Conservation (phyloP, 1,284 basidiomycete species). For the Dichomitus squalens region DNA sequence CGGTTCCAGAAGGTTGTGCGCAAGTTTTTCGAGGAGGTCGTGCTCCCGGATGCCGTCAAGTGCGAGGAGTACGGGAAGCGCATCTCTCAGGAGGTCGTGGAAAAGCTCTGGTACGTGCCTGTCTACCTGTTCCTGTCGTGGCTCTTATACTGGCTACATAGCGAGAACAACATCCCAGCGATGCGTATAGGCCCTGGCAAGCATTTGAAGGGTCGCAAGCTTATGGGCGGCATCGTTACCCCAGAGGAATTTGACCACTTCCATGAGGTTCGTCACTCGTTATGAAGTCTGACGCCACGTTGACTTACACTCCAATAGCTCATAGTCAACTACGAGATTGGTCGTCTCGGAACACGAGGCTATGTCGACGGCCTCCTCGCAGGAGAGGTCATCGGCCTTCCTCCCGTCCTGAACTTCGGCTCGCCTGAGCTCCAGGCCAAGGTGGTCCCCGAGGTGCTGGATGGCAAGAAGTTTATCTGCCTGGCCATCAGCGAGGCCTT, state of each 20-base stretch:
- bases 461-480: slow-evolving; percentile 81
- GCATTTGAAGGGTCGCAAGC: slow-evolving; percentile 84
- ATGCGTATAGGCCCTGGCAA: slow-evolving; percentile 93
- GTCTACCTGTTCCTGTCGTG: neutral
- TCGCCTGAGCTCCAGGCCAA: slow-evolving; percentile 73
- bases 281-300: neutral
- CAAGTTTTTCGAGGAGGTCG: slow-evolving; percentile 64
- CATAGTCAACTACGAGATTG: slow-evolving; percentile 87
- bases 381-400: slow-evolving; percentile 83
- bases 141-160: slow-evolving; percentile 26
- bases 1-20: slow-evolving; percentile 68
- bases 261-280: slow-evolving; percentile 53
- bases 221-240: slow-evolving; percentile 85
- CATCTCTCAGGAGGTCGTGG: slow-evolving; percentile 73
- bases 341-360: slow-evolving; percentile 81
- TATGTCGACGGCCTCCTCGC: slow-evolving; percentile 84
- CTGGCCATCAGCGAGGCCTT: slow-evolving; percentile 81
- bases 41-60: slow-evolving; percentile 63
- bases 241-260: slow-evolving; percentile 91
- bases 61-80: slow-evolving; percentile 84
- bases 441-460: slow-evolving; percentile 69
- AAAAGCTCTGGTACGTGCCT: slow-evolving; percentile 63
- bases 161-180: slow-evolving; percentile 78
- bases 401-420: slow-evolving; percentile 87
- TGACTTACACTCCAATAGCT: slow-evolving; percentile 47